Evolutionary conservation across 768 basidiomycete species (phyloP).

Genomic region (Botryobasidium botryosum): DNA sequence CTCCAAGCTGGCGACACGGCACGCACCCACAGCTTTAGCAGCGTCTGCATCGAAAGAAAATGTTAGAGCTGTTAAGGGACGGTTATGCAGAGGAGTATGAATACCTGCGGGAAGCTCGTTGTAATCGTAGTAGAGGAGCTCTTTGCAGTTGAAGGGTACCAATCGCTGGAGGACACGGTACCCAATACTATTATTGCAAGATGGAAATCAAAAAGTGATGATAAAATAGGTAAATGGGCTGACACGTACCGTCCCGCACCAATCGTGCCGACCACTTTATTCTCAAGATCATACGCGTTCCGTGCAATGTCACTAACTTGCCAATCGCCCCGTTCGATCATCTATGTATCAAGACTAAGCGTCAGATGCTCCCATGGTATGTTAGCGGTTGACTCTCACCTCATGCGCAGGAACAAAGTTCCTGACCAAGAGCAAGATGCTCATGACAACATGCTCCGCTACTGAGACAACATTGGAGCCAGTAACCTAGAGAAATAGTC

Average conservation of each 20-base stretch:
- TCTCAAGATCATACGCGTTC: constrained; percentile 76
- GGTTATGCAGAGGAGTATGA: neutral
- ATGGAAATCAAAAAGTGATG: constrained; percentile 22
- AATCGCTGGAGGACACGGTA: constrained; percentile 34
- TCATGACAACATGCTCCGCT: constrained; percentile 83
- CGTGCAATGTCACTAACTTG: constrained; percentile 68
- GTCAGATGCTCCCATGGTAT: neutral
- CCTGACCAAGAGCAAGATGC: constrained; percentile 75
- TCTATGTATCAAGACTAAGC: constrained; percentile 21
- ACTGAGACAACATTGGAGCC: constrained; percentile 86
- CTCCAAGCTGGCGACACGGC: constrained; percentile 42
- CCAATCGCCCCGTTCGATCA: constrained; percentile 79
- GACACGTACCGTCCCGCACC: constrained; percentile 47
- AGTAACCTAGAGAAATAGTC: constrained; percentile 40
- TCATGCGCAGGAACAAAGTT: constrained; percentile 83
- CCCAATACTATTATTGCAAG: constrained; percentile 1
- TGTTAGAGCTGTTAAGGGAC: constrained; percentile 10
- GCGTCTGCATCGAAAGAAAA: constrained; percentile 31
- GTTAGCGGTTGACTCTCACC: constrained; percentile 16
- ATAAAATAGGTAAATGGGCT: too few species aligned
- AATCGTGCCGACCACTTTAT: constrained; percentile 83
- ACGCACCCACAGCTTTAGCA: constrained; percentile 45
- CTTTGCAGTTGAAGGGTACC: constrained; percentile 72
- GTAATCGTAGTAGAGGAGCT: constrained; percentile 83
- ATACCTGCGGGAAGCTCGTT: constrained; percentile 46